Evolutionary conservation across 257 asterid genomes (phyloP).

Genomic region (Solanum microdontum): DNA sequence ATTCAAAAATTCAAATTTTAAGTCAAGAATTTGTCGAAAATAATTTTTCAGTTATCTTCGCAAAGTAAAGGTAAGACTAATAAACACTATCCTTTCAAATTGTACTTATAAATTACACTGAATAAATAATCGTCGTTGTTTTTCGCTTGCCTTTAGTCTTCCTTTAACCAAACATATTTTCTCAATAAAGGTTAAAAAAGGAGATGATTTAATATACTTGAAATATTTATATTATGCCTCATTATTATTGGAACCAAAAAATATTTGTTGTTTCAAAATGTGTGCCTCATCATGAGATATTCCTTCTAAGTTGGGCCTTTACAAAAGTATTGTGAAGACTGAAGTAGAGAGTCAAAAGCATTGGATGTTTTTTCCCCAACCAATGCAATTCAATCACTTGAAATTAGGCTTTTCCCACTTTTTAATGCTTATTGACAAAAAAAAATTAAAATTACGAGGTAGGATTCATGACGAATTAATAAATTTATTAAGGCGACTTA

Average conservation of each 20-base stretch:
- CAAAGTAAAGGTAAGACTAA: too few relatives aligned
- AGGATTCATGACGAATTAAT: neutral
- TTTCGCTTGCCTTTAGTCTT: neutral
- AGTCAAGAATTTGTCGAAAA: fast-evolving
- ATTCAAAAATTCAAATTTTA: neutral
- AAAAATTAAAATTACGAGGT: neutral
- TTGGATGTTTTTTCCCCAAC: constrained; percentile 7
- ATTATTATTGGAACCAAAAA: neutral
- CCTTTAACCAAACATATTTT: neutral
- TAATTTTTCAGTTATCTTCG: neutral
- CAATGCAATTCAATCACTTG: constrained; percentile 13
- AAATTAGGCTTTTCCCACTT: constrained; percentile 36
- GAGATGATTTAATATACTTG: neutral
- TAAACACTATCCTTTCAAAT: too few relatives aligned
- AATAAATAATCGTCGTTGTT: too few relatives aligned
- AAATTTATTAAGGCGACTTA: neutral
- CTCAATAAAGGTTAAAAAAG: neutral
- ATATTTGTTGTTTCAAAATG: neutral
- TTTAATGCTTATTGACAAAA: neutral
- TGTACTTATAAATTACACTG: too few relatives aligned
- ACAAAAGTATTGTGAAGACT: neutral
- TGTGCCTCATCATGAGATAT: neutral
- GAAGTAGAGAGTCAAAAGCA: constrained; percentile 22
- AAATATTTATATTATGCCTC: neutral
- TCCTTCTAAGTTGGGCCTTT: neutral